Percentiles rank a stretch among this genome's conserved stretches.
Conservation (phyloP, 2,329 filamentous ascomycete species). For the Incumbomyces lentus region DNA sequence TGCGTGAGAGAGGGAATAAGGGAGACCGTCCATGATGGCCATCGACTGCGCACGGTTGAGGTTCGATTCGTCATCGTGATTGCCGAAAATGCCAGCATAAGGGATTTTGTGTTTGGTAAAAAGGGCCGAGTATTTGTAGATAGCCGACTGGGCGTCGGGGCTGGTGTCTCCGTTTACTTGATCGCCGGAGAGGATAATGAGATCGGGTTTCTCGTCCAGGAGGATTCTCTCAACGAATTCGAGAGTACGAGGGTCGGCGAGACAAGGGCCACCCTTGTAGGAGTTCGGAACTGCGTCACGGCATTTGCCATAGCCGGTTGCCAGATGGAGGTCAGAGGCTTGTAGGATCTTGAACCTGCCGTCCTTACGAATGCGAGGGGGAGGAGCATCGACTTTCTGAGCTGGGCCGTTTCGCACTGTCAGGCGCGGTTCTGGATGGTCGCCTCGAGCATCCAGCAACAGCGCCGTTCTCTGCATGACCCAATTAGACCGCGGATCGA, state of each 20-base stretch:
- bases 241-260: constrained; percentile 82
- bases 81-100: constrained; percentile 89
- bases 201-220: constrained; percentile 85
- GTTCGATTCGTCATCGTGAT: constrained; percentile 88
- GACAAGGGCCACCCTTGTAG: constrained; percentile 65
- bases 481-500: constrained; percentile 83
- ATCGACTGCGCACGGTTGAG: constrained; percentile 70
- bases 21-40: constrained; percentile 73
- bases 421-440: constrained; percentile 60
- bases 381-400: constrained; percentile 54
- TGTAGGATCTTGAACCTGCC: constrained; percentile 98
- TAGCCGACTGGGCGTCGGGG: constrained; percentile 80
- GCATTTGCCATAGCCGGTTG: constrained; percentile 76
- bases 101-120: constrained; percentile 82
- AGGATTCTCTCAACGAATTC: constrained; percentile 77
- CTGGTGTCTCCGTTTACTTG: constrained; percentile 92
- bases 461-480: constrained; percentile 63
- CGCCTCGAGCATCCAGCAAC: constrained; percentile 52
- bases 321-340: constrained; percentile 84
- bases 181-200: constrained; percentile 86
- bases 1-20: constrained; percentile 76
- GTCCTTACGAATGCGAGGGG: constrained; percentile 70
- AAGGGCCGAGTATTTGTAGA: constrained; percentile 84
- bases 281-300: constrained; percentile 72
- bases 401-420: constrained; percentile 62